phyloP scores from a whole-genome alignment of 257 asterid species.

The Solanum peruvianum region DNA sequence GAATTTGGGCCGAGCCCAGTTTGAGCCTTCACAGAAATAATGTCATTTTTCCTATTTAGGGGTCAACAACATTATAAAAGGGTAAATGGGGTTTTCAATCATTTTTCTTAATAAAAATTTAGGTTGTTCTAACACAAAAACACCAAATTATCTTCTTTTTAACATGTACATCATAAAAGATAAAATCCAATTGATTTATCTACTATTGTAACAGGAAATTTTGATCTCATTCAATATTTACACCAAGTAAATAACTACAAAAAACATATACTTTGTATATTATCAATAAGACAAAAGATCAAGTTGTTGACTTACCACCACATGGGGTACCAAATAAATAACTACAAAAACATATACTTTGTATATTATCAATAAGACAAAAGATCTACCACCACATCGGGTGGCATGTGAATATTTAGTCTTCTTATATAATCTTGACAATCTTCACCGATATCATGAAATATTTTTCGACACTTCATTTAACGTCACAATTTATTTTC shows the following conservation, averaged over 20 bases:
- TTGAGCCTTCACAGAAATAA: background rate
- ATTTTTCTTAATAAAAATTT: background rate
- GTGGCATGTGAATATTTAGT: background rate
- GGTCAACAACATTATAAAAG: background rate
- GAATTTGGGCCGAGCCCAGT: background rate
- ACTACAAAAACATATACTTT: background rate
- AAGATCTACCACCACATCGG: background rate
- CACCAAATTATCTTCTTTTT: background rate
- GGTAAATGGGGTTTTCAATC: no score
- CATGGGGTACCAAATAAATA: background rate
- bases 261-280: background rate
- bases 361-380: background rate
- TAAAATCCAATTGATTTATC: background rate
- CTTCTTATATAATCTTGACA: background rate
- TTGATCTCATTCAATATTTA: background rate
- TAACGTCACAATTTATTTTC: background rate
- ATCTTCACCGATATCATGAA: background rate
- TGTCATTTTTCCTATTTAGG: no score
- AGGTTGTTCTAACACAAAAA: background rate
- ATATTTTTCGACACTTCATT: background rate
- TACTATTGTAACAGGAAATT: background rate
- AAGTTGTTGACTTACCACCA: background rate
- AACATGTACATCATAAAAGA: background rate
- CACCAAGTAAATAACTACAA: background rate
- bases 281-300: background rate